These are phyloP conservation scores for Amylocarpus encephaloides DNA, from an alignment of 2,329 filamentous ascomycete genomes.

Conservation along the genomic window DNA sequence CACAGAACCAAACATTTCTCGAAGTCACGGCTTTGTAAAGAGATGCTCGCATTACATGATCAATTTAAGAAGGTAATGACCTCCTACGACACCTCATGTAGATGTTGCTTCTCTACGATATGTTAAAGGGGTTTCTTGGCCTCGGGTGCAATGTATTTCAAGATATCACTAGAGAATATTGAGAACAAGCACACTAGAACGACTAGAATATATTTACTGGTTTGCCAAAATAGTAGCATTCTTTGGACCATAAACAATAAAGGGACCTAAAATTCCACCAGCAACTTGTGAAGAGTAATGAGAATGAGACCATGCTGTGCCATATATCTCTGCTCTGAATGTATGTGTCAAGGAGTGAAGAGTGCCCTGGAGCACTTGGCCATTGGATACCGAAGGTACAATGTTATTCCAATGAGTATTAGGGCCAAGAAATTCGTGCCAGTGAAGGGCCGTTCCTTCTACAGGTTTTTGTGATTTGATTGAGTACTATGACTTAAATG, in stretches of 20 bases:
- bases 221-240: constrained; percentile 58
- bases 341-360: constrained; percentile 26
- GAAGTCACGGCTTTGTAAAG: too few species aligned
- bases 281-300: constrained; percentile 46
- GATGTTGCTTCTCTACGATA: too few species aligned
- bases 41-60: too few species aligned
- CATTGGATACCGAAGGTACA: constrained; percentile 52
- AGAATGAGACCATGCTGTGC: constrained; percentile 54
- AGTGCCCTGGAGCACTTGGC: constrained; percentile 48
- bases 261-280: constrained; percentile 52
- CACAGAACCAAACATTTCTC: too few species aligned
- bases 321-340: constrained; percentile 34
- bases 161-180: too few species aligned
- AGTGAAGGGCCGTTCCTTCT: constrained; percentile 36
- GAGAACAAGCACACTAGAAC: too few species aligned
- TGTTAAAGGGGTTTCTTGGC: too few species aligned
- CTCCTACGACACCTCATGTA: too few species aligned
- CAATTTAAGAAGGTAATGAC: too few species aligned
- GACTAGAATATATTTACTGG: too few species aligned
- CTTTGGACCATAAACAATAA: constrained; percentile 56
- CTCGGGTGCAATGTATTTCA: too few species aligned
- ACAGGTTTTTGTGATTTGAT: constrained; percentile 49
- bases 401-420: constrained; percentile 36
- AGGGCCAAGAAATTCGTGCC: constrained; percentile 45
- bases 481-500: constrained; percentile 61